Evolutionary conservation across 306 rosid genomes (phyloP), one percentile per base, ranked within the genome.

Genomic region (Glycine latifolia): DNA sequence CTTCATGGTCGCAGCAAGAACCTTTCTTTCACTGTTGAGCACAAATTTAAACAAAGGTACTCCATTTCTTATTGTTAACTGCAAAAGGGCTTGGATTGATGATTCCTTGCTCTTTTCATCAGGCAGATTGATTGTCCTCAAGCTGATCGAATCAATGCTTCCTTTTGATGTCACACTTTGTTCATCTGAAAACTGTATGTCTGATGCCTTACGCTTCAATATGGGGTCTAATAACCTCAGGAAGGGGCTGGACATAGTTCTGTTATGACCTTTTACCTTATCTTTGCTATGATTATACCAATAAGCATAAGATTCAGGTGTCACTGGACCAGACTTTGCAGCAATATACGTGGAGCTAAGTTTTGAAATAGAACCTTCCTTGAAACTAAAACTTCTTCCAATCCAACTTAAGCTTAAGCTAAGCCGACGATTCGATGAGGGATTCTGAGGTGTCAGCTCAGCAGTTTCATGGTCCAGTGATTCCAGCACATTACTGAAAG

Each of bases 381-480:
- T 95, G 85, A 89, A 95, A 89, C 97, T 95, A 74, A 91, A 85
- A 82, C 99, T 95, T 89, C 99, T 93, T 63, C 96, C 89, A 56
- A 93, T 70, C 68, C 85, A 86, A 10, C 87, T 84, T 79, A 90
- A 86, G 91, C 95, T 88, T 77, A 90, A 92, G 93, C 91, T 90
- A 78, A 90, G 86, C 53, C 88, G 89, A 56, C 60, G 86, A 84
- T 71, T 79, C 10, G 93, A 92, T n/a, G 95, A 91, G 50, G 85
- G 75, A 68, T 83, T 83, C 79, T 53, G 81, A 59, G 76, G 78
- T 58, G 78, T 58, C 78, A 79, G 81, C 81, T 87, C 90, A 73
- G 85, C 52, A 58, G 85, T 84, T 76, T 86, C 91, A 67, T 78
- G 87, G 75, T 79, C 88, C 48, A 35, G 77, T 65, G 82, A 52